phyloP scores from a whole-genome alignment of 2,329 filamentous ascomycete species.

The Thyridium curvatum region DNA sequence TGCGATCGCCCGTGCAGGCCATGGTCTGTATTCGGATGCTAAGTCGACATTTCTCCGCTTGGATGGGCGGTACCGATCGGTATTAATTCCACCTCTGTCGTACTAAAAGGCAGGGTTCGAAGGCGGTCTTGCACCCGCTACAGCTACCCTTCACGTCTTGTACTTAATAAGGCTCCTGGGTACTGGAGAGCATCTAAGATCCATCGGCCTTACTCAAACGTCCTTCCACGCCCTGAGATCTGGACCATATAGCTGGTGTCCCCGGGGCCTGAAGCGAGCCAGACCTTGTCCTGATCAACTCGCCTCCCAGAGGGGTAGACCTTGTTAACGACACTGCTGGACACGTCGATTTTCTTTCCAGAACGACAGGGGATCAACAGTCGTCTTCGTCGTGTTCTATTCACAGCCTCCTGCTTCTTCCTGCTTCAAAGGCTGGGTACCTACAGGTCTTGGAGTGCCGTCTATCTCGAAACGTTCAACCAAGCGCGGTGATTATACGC shows the following conservation, averaged over 20 bases:
- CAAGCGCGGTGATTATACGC: too few species aligned
- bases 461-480: too few species aligned
- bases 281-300: slow-evolving; percentile 20
- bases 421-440: too few species aligned
- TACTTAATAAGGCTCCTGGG: slow-evolving; percentile 34
- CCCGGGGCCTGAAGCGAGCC: slow-evolving; percentile 15
- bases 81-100: slow-evolving; percentile 42
- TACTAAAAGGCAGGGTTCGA: slow-evolving; percentile 32
- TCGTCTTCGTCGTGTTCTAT: too few species aligned
- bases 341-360: too few species aligned
- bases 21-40: slow-evolving; percentile 35
- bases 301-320: too few species aligned
- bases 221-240: slow-evolving; percentile 28
- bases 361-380: too few species aligned
- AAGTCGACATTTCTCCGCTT: slow-evolving; percentile 40
- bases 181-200: slow-evolving; percentile 27
- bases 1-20: slow-evolving; percentile 30
- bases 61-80: slow-evolving; percentile 32
- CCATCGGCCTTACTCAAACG: slow-evolving; percentile 32
- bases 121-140: slow-evolving; percentile 27
- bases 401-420: too few species aligned
- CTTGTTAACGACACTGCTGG: too few species aligned
- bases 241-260: slow-evolving; percentile 25
- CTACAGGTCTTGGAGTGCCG: too few species aligned
- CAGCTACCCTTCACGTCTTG: slow-evolving; percentile 30